Base-by-base conservation (phyloP, 2,329 filamentous ascomycete species). In the Ophiostoma piceae region DNA sequence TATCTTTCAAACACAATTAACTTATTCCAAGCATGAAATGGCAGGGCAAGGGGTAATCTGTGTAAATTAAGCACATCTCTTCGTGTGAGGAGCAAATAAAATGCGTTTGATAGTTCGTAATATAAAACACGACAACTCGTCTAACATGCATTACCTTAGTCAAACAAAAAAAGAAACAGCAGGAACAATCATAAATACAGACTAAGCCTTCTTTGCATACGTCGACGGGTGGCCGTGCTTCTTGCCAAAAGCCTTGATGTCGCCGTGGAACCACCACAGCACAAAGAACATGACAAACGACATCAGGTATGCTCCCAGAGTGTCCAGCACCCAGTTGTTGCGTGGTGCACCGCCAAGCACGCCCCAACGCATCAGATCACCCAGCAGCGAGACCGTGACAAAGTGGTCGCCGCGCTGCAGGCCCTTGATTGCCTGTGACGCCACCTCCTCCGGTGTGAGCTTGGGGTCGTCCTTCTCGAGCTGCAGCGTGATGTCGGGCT, bases 391-490 rank as follows among this genome's bases (percentile, higher is more conserved):
- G 12, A 93, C 91, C 0, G 92, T 90, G 64, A 97, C 86, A 75
- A 92, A 84, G 78, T 92, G 94, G 32, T 95, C 83, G 0, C 94
- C 95, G 47, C 81, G 87, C 79, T 98, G 93, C 64, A 99, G 80
- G 0, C 90, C 92, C 62, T 81, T 80, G 68, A 99, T 88, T 0
- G 92, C 84, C 9, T 82, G 82, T 3, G 80, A 79, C 1, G 95
- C 95, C 16, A 96, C 92, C 71, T 90, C 85, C 5, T 95, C 89
- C 5, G 92, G 91, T 0, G 85, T 89, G 79, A 96, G 91, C 66
- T 88, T 84, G 16, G 89, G 90, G 77, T 99, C 95, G n/a, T 86
- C 85, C 74, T 91, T 88, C 79, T 98, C 95, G 65, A 98, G 80
- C 68, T 89, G 83, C 74, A 88, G 85, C 2, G 94, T 97, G 67